A percentile compares a stretch with the other conserved stretches of the same genome.
Conservation (phyloP, 257 asterid genomes). For the Echium plantagineum region DNA sequence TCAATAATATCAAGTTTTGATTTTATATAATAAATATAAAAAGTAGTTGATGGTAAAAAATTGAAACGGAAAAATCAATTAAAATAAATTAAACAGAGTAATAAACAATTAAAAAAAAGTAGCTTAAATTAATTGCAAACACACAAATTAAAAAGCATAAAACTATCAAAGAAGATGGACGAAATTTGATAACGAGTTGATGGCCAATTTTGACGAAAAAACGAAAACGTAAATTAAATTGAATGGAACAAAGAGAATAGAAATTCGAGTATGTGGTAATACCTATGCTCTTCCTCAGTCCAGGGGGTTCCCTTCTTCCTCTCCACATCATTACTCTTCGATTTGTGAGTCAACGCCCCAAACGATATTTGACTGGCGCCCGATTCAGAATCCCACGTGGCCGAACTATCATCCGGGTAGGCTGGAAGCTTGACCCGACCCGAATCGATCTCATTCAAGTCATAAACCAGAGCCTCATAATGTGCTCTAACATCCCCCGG, state of each 20-base stretch:
- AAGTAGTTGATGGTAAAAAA: too few relatives aligned
- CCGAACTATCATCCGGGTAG: slow-evolving; percentile 23
- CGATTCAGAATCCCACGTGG: slow-evolving; percentile 15
- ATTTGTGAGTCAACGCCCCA: slow-evolving; percentile 26
- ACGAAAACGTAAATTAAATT: too few relatives aligned
- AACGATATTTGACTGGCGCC: slow-evolving; percentile 50
- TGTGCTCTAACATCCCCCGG: slow-evolving; percentile 42
- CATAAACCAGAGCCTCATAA: slow-evolving; percentile 45
- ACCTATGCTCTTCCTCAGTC: slow-evolving; percentile 85
- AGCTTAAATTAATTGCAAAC: too few relatives aligned
- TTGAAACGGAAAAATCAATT: too few relatives aligned
- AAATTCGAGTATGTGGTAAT: too few relatives aligned
- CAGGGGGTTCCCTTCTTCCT: slow-evolving; percentile 78
- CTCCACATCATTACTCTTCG: slow-evolving; percentile 36
- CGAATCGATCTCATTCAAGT: slow-evolving; percentile 47
- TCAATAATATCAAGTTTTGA: too few relatives aligned
- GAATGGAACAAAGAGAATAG: too few relatives aligned
- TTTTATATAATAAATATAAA: too few relatives aligned
- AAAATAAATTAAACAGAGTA: too few relatives aligned
- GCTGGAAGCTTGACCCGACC: slow-evolving; percentile 56
- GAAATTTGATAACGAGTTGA: too few relatives aligned
- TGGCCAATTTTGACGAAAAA: too few relatives aligned
- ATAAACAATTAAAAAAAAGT: too few relatives aligned
- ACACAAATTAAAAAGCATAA: background rate
- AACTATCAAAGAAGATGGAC: background rate